Conservation (phyloP, 2,329 filamentous ascomycete species). For the Neopestalotiopsis rosae region DNA sequence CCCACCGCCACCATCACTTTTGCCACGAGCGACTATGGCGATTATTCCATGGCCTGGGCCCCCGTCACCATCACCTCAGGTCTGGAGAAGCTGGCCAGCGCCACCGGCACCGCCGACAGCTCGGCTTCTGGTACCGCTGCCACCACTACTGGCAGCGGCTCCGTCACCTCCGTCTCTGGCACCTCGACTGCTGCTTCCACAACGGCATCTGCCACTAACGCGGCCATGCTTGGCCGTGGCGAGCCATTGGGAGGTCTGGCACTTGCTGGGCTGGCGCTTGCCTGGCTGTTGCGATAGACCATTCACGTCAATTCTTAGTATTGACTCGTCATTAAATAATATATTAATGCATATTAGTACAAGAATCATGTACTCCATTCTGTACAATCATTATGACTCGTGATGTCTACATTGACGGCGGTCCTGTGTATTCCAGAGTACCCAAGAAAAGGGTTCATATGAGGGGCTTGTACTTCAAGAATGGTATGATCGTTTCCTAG, state of each 20-base stretch:
- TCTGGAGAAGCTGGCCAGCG: conserved; percentile 13
- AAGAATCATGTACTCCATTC: no score
- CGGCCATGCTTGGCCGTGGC: background rate
- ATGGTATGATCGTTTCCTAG: no score
- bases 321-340: no score
- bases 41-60: conserved; percentile 1
- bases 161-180: background rate
- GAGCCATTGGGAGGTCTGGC: conserved; percentile 11
- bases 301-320: background rate
- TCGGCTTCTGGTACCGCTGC: background rate
- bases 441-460: no score
- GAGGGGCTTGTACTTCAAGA: no score
- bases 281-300: conserved; percentile 9
- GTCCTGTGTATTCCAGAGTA: no score
- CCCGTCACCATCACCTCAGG: conserved; percentile 17
- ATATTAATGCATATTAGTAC: no score
- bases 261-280: background rate
- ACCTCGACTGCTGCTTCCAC: background rate
- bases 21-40: background rate
- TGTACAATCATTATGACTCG: no score
- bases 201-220: background rate
- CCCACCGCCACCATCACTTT: conserved; percentile 12
- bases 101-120: background rate
- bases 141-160: background rate
- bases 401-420: no score